Conservation (phyloP, 441 rosid genomes). For the Pelargonium australe region DNA sequence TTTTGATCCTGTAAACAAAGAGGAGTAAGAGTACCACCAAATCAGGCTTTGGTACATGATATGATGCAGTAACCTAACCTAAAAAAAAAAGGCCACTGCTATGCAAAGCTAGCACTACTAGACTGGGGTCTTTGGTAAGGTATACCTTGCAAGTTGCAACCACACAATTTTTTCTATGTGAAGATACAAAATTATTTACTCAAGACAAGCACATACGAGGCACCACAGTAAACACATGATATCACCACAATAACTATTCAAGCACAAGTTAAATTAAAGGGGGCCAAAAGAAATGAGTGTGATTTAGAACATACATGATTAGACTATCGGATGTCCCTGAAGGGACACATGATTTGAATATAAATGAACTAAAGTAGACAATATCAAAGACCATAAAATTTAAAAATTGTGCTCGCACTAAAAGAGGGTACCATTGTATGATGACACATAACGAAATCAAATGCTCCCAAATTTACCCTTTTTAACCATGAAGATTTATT, state of each 20-base stretch:
- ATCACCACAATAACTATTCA: too few species aligned
- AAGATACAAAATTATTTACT: too few species aligned
- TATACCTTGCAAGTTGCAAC: too few species aligned
- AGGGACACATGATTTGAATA: too few species aligned
- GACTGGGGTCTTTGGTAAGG: background rate
- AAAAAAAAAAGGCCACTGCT: background rate
- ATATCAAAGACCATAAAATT: background rate
- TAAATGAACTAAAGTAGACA: background rate
- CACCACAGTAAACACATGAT: too few species aligned
- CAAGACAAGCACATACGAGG: too few species aligned
- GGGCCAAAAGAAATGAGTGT: too few species aligned
- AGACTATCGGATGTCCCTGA: too few species aligned
- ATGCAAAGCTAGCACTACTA: background rate
- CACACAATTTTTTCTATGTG: too few species aligned
- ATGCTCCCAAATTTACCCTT: too few species aligned
- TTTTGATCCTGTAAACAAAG: conserved; percentile 64
- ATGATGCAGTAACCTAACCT: background rate
- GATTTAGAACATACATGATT: too few species aligned
- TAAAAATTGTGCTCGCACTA: background rate
- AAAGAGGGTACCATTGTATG: background rate
- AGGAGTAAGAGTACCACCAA: background rate
- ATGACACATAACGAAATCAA: background rate
- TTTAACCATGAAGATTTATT: background rate
- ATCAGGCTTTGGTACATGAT: background rate
- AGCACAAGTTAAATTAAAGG: too few species aligned